Evolutionary conservation across 2,329 filamentous ascomycete species (phyloP).

Genomic region (Phoma sp.): DNA sequence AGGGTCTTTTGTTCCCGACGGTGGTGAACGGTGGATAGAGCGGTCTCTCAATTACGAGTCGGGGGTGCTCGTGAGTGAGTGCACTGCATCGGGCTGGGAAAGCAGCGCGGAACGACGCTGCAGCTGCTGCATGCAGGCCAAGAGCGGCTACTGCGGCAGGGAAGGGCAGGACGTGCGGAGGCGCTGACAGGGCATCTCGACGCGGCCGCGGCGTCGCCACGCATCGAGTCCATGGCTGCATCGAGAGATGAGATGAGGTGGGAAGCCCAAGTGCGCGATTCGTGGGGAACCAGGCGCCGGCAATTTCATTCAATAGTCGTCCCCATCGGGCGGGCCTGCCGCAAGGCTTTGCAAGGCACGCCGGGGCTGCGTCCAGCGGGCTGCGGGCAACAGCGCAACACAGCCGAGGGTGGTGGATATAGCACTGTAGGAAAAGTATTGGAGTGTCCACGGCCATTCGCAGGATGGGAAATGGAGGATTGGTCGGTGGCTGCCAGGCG

Average conservation of each 20-base stretch:
- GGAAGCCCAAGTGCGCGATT: conserved; percentile 7
- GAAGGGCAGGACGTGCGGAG: conserved; percentile 6
- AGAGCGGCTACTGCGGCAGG: conserved; percentile 12
- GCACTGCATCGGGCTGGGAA: neutral
- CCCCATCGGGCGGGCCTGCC: neutral
- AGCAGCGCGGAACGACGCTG: neutral
- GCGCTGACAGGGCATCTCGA: conserved; percentile 11
- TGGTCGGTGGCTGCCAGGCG: conserved; percentile 5
- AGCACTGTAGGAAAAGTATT: neutral
- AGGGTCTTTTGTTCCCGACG: conserved; percentile 6
- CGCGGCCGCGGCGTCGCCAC: conserved; percentile 4
- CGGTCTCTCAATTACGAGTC: conserved; percentile 3
- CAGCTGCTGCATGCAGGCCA: conserved; percentile 10
- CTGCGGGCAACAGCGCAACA: conserved; percentile 1
- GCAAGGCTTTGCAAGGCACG: neutral
- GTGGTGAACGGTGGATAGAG: neutral
- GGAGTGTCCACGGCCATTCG: conserved; percentile 5
- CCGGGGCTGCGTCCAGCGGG: neutral
- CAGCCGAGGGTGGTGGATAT: no score
- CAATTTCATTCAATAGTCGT: conserved; percentile 6
- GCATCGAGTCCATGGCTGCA: neutral
- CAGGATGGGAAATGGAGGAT: conserved; percentile 3
- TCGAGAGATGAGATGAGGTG: conserved; percentile 6
- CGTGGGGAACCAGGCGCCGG: conserved; percentile 7
- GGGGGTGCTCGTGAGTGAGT: neutral